Evolutionary conservation across 352 stramenopile genomes (phyloP), one percentile per base, ranked within the genome.

Genomic region (Globisporangium acanthophoron): DNA sequence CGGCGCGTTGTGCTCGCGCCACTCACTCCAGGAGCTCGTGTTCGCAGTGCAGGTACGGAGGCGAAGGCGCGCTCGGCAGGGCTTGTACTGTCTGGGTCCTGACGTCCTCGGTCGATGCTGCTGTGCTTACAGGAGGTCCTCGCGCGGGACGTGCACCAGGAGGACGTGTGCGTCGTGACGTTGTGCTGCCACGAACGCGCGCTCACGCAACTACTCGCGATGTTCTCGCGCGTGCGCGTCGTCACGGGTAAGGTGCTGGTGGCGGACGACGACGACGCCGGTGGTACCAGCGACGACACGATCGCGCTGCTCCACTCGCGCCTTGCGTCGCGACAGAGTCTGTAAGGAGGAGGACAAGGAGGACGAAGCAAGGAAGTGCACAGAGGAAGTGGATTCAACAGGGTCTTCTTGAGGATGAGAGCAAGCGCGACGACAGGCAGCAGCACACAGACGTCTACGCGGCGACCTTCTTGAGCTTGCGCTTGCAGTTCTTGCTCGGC

Each of bases 401-500:
- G 9, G 33, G 9, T 37, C 33, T 37, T 37, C 24, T 27, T 27
- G 24, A 27, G 33, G 33, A 11, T 9, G 33, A 11, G 33, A 37
- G 33, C 6, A 37, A 37, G 33, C 9, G 33, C 33, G 33, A 37
- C 33, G 33, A 37, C 24, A 27, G 24, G 24, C 24, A 37, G 33
- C 5, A 37, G 9, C 33, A 37, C 33, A 37, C 33, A 37, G 33
- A 37, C 33, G 5, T 37, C 33, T 37, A 37, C 33, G 33, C 33
- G 33, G 9, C 33, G 6, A 37, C 33, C 33, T 37, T 37, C 33
- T 37, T 37, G 9, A 49, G n/a, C 18, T 49, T 49, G 20, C 49
- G 49, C 33, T 41, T 54, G 33, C 49, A 54, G 9, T 54, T 54
- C 33, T 54, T 37, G 49, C 49, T 54, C 18, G 49, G 49, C 27